Base-by-base conservation (phyloP, 2,329 filamentous ascomycete species). In the Plenodomus lindquistii region DNA sequence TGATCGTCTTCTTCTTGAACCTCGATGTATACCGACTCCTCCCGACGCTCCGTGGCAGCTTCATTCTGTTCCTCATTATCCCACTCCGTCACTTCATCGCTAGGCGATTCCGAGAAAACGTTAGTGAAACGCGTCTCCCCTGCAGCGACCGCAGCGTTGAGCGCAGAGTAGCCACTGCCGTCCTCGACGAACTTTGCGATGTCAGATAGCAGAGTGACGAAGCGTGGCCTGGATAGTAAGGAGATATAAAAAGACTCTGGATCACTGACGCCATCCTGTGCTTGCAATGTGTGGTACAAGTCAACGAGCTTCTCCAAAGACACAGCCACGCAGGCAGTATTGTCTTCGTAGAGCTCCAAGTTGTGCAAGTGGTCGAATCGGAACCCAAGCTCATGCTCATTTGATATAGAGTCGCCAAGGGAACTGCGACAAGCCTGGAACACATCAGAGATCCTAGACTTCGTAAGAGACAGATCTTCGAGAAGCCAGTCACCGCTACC, bases 181-280 rank as follows among this genome's bases (percentile, higher is more conserved):
- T 82, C 75, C 17, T 76, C 74, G 47, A 78, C 82, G 60, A 78
- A 79, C 55, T 76, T 70, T 37, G 75, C 72, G 39, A 88, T 74
- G 52, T 78, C 75, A 29, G 73, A 70, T 22, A 87, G 68, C 47
- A 81, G 78, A 37, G 77, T 75, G 3, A 74, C 70, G 60, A 86
- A 80, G 40, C 79, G 80, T 35, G 78, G 71, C 60, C 80, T 82
- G 17, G 77, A 79, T 43, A 73, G 75, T 42, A 88, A 73, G 9
- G 75, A 76, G 46, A 87, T 72, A 57, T 84, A 82, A n/a, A 87
- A 74, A 15, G 83, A 79, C 24, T 81, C 77, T 2, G 79, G 77
- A 18, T 76, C 67, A 43, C 77, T 71, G 35, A 75, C 67, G 19
- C 78, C 81, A 63, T 87, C 85, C 60, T 87, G 85, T 24, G 75